These are phyloP conservation scores for Solanum etuberosum DNA, from an alignment of 257 asterid genomes.

Conservation along the genomic window DNA sequence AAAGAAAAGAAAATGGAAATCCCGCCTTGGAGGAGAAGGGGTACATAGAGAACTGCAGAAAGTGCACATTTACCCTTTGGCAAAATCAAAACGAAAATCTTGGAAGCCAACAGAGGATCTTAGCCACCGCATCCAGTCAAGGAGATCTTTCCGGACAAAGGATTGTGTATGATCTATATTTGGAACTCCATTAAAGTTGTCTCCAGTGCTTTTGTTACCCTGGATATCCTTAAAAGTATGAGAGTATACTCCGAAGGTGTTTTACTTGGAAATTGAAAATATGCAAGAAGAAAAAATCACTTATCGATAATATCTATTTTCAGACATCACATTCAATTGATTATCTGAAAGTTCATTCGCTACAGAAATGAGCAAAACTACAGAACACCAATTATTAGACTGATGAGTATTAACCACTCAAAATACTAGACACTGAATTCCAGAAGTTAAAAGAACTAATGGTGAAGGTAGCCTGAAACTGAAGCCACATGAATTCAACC, in stretches of 20 bases:
- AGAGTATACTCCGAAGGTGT: not conserved
- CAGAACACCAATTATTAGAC: not conserved
- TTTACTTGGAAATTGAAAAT: not conserved
- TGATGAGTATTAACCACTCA: not conserved
- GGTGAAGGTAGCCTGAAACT: not conserved
- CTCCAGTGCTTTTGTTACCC: constrained; percentile 91
- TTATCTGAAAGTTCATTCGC: not conserved
- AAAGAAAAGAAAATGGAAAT: not conserved
- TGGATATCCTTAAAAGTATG: constrained; percentile 13
- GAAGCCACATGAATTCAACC: not conserved
- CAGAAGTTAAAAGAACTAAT: not conserved
- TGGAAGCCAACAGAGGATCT: constrained; percentile 67
- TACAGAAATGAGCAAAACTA: not conserved
- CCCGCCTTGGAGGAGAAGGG: not conserved
- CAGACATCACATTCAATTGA: not conserved
- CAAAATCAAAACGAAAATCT: constrained; percentile 96
- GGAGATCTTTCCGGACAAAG: constrained; percentile 76
- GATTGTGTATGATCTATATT: constrained; percentile 81
- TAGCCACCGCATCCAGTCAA: constrained; percentile 75
- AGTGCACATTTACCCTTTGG: constrained; percentile 50
- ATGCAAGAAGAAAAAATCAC: too few species aligned
- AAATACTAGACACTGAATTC: not conserved
- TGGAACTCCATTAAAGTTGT: constrained; percentile 82
- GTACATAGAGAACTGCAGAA: not conserved
- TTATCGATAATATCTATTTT: not conserved